These are phyloP conservation scores for Blastobotrys persicus DNA, from an alignment of 1,139 yeast species.

Conservation along the genomic window DNA sequence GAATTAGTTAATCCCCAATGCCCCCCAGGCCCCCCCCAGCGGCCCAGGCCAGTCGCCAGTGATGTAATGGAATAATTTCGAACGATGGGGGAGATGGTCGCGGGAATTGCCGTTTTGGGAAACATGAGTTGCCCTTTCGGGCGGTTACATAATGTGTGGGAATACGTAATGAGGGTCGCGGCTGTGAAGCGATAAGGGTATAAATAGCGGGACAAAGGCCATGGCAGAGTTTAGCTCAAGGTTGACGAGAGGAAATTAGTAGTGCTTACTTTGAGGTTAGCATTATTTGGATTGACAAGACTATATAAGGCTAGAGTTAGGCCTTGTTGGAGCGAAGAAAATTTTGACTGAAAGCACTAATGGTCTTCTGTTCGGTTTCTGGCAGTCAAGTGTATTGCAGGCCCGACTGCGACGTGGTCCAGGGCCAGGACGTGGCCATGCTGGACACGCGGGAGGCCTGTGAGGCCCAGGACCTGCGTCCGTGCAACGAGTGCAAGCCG, in stretches of 20 bases:
- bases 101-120: background rate
- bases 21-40: no score
- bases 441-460: constrained; percentile 48
- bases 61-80: constrained; percentile 4
- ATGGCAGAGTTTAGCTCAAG: background rate
- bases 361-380: constrained; percentile 8
- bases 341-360: no score
- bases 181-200: background rate
- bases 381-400: constrained; percentile 48
- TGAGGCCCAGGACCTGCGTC: constrained; percentile 42
- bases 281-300: no score
- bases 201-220: background rate
- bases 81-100: constrained; percentile 1
- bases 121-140: background rate
- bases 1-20: no score
- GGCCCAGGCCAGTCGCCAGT: no score
- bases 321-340: no score
- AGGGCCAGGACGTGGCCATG: constrained; percentile 25
- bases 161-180: constrained; percentile 2
- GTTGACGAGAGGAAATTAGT: background rate
- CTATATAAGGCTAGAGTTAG: no score
- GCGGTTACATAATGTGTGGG: constrained; percentile 1
- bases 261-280: no score
- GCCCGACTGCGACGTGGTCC: constrained; percentile 51
- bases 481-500: constrained; percentile 57